Evolutionary conservation across 768 basidiomycete genomes (phyloP), one percentile per base, ranked within the genome.

Genomic region (Aureoboletus auriporus): DNA sequence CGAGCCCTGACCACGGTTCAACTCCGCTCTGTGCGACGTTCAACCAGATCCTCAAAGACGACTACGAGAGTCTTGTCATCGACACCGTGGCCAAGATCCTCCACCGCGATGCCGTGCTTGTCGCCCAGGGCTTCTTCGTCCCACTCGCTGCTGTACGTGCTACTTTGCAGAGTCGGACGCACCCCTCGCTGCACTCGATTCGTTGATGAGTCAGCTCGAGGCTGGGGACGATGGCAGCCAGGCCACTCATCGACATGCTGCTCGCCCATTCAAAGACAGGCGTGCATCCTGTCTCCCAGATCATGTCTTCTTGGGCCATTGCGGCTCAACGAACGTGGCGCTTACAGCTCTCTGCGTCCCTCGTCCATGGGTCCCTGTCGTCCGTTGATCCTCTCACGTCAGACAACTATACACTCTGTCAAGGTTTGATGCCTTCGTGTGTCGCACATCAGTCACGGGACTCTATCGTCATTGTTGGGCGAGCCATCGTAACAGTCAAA

Each of bases 321-420:
- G 80, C 89, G 0, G 88, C 94, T 28, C 86, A 89, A 57, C 76
- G 79, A 42, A 83, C 92, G 20, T 95, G 91, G 89, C 75, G 86
- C 43, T 82, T 82, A 4, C 91, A 94, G 58, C 71, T 94, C n/a
- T 80, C 78, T 23, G 83, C 89, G 1, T 86, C 92, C 60, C 62
- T 96, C 37, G 75, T 94, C 6, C 89, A 92, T 44, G 91, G 93
- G 5, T 69, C 88, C n/a, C 71, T 90, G 4, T 63, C 79, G 3
- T 45, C 68, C 1, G 59, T 73, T 4, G 86, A 93, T 55, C 83
- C 91, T 11, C 66, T 93, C 17, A 80, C 80, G 12, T 79, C 81
- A 8, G 75, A 80, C 41, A 68, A 72, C 34, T 85, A 83, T 55
- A 55, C 59, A 4, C 76, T 94, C 7, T 57, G 83, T 36, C 76